These are phyloP conservation scores for Claviceps monticola DNA, from an alignment of 2,329 filamentous ascomycete genomes.

Conservation along the genomic window DNA sequence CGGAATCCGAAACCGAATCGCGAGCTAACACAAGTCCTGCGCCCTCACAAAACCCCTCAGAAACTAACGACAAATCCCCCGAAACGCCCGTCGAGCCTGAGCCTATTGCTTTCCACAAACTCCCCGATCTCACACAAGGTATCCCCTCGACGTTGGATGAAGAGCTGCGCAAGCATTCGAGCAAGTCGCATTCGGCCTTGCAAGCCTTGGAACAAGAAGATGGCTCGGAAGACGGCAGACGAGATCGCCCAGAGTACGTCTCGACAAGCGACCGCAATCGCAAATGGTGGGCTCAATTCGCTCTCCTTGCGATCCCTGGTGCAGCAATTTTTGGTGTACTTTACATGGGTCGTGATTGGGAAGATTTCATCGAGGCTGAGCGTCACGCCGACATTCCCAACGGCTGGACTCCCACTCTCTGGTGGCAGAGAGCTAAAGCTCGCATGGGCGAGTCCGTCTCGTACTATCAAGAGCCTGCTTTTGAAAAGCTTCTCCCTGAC, in stretches of 20 bases:
- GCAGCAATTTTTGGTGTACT: constrained; percentile 43
- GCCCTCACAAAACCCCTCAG: not conserved
- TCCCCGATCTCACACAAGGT: constrained; percentile 86
- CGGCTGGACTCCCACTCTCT: constrained; percentile 61
- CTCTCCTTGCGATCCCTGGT: constrained; percentile 49
- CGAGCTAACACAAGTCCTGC: constrained; percentile 6
- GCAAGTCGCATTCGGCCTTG: constrained; percentile 17
- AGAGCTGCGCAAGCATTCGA: constrained; percentile 43
- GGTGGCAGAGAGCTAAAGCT: constrained; percentile 69
- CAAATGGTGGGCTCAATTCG: constrained; percentile 59
- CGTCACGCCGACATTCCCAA: constrained; percentile 59
- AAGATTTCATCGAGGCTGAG: constrained; percentile 60
- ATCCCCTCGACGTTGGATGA: constrained; percentile 83
- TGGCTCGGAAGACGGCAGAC: constrained; percentile 17
- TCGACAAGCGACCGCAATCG: constrained; percentile 81
- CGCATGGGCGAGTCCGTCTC: constrained; percentile 62
- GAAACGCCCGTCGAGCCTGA: constrained; percentile 22
- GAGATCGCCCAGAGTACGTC: constrained; percentile 61
- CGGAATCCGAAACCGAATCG: not conserved
- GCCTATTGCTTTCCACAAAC: constrained; percentile 45
- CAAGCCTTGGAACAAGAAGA: constrained; percentile 24
- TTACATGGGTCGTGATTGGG: constrained; percentile 84
- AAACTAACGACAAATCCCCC: constrained; percentile 5
- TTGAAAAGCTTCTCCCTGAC: constrained; percentile 81
- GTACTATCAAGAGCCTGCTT: constrained; percentile 94